Evolutionary conservation across 805 yeast genomes (phyloP).

Genomic region (Starmerella bombi): DNA sequence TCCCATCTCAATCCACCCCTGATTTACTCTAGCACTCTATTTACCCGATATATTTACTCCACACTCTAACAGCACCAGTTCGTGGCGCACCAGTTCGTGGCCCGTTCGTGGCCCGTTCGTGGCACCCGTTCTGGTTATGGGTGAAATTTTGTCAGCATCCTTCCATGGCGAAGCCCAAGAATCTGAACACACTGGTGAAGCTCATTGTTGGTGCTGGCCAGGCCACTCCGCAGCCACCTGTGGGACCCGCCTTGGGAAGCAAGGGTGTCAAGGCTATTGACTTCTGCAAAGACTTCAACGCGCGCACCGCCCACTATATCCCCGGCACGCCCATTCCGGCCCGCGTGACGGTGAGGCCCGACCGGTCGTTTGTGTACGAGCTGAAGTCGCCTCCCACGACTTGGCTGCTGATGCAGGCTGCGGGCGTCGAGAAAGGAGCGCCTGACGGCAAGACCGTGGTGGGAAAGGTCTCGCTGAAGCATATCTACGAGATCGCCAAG

Average conservation of each 20-base stretch:
- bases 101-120: too few relatives aligned
- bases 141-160: neutral
- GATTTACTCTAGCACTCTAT: too few relatives aligned
- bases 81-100: too few relatives aligned
- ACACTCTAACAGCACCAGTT: too few relatives aligned
- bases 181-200: constrained; percentile 50
- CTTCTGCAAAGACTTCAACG: constrained; percentile 95
- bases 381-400: constrained; percentile 86
- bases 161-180: constrained; percentile 36
- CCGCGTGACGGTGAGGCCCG: constrained; percentile 75
- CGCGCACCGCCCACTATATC: constrained; percentile 75
- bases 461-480: constrained; percentile 69
- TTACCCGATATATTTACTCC: too few relatives aligned
- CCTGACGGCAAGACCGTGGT: constrained; percentile 38
- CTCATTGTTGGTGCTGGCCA: constrained; percentile 92
- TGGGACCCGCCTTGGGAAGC: constrained; percentile 96
- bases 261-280: constrained; percentile 98
- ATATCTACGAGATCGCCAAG: constrained; percentile 87
- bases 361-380: constrained; percentile 74
- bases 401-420: constrained; percentile 70
- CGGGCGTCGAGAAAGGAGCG: constrained; percentile 66
- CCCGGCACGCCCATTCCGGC: constrained; percentile 90
- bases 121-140: too few relatives aligned
- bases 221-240: constrained; percentile 98
- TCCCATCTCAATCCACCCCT: too few relatives aligned